Percentiles rank a stretch among this genome's conserved stretches.
These are phyloP conservation scores for Tulasnella sp. DNA, from an alignment of 768 basidiomycete genomes.

Conservation along the genomic window DNA sequence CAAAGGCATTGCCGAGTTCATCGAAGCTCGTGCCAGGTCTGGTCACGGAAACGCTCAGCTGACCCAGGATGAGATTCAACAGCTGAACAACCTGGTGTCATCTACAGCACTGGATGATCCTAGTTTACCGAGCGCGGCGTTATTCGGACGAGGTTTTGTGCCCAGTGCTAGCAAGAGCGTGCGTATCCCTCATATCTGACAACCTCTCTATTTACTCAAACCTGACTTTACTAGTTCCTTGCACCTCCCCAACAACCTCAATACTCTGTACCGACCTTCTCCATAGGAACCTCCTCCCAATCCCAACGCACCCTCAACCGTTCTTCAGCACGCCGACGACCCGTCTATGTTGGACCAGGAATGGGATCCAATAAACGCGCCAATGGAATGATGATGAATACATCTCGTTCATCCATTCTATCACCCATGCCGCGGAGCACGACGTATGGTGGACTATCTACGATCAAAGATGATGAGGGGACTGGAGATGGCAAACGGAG, in stretches of 20 bases:
- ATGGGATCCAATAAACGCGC: slow-evolving; percentile 3
- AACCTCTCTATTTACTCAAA: not conserved
- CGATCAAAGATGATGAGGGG: not conserved
- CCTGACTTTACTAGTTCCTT: not conserved
- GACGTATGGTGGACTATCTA: not conserved
- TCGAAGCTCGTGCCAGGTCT: not conserved
- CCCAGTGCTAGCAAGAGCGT: slow-evolving; percentile 9
- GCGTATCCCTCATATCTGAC: not conserved
- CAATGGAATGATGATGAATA: not conserved
- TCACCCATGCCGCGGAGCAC: no score
- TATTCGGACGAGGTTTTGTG: slow-evolving; percentile 2
- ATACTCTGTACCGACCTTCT: not conserved
- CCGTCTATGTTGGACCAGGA: slow-evolving; percentile 10
- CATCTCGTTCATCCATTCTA: not conserved
- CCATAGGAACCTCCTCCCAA: not conserved
- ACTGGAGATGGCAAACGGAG: not conserved
- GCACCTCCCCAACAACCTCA: slow-evolving; percentile 2
- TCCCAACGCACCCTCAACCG: not conserved
- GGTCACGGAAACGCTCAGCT: slow-evolving; percentile 2
- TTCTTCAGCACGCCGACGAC: slow-evolving; percentile 10
- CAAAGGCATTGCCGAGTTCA: slow-evolving; percentile 2
- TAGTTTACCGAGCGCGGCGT: slow-evolving; percentile 6
- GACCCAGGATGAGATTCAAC: slow-evolving; percentile 5
- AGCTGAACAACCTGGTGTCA: not conserved
- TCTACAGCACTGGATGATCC: not conserved